Percentiles rank a stretch among this genome's conserved stretches.
phyloP scores from a whole-genome alignment of 1,139 yeast genomes.

The Pichia sp. region DNA sequence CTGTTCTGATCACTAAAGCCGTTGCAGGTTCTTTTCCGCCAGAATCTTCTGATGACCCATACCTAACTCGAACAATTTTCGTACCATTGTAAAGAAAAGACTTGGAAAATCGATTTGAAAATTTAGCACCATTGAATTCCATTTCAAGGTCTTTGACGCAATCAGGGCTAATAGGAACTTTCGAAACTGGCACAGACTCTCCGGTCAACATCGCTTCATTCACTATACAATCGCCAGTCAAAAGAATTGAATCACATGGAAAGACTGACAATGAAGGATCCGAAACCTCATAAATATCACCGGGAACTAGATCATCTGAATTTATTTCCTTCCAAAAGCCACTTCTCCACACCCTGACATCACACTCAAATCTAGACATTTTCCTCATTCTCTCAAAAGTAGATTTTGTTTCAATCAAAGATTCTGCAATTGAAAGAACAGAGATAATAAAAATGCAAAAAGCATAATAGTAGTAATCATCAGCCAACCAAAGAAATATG shows the following conservation, averaged over 20 bases:
- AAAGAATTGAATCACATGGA: constrained; percentile 85
- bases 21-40: constrained; percentile 63
- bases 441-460: constrained; percentile 87
- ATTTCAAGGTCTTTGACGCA: constrained; percentile 52
- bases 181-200: constrained; percentile 94
- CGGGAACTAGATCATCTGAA: constrained; percentile 88
- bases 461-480: constrained; percentile 90
- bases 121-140: constrained; percentile 49
- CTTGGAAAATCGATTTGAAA: constrained; percentile 65
- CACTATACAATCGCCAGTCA: constrained; percentile 89
- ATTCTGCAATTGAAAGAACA: constrained; percentile 68
- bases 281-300: constrained; percentile 77
- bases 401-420: constrained; percentile 76
- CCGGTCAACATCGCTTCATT: constrained; percentile 64
- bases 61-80: constrained; percentile 74
- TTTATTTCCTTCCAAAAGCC: constrained; percentile 86
- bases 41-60: constrained; percentile 39
- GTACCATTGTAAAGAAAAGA: constrained; percentile 87
- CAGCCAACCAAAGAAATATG: constrained; percentile 85
- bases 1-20: constrained; percentile 85
- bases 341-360: constrained; percentile 85
- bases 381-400: constrained; percentile 71
- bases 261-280: constrained; percentile 71
- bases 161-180: constrained; percentile 61
- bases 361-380: constrained; percentile 70